A percentile compares a stretch with the other conserved stretches of the same genome.
Evolutionary conservation across 73 alveolate genomes (phyloP).

Genomic region (Uronychia setigera): DNA sequence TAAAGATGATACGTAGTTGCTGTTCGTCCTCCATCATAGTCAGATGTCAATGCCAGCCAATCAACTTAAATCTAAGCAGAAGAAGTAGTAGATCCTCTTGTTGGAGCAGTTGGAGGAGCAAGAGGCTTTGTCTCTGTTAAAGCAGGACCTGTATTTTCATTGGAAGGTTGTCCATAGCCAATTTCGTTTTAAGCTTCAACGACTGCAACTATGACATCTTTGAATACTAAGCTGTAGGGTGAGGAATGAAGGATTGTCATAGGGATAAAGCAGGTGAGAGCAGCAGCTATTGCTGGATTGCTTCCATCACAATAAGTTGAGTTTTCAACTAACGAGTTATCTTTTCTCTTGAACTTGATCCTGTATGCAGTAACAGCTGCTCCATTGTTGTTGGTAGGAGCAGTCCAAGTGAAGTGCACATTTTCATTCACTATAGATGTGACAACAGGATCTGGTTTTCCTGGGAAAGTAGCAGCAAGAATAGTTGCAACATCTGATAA

Average conservation of each 20-base stretch:
- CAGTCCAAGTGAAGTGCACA: conserved; percentile 17
- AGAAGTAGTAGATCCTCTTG: conserved; percentile 19
- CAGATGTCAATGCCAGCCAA: conserved; percentile 40
- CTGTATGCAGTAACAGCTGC: conserved; percentile 12
- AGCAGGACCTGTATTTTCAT: conserved; percentile 19
- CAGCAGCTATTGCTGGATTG: neutral
- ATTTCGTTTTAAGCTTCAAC: conserved; percentile 16
- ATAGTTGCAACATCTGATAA: conserved; percentile 22
- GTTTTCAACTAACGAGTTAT: conserved; percentile 8
- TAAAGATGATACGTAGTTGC: conserved; percentile 32
- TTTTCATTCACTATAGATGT: neutral
- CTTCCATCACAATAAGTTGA: conserved; percentile 27
- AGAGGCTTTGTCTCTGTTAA: conserved; percentile 34
- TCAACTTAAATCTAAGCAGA: conserved; percentile 14
- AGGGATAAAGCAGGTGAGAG: conserved; percentile 25
- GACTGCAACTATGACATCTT: conserved; percentile 25
- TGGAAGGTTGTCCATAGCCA: conserved; percentile 47
- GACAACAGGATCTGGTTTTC: neutral
- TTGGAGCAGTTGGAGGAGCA: conserved; percentile 31
- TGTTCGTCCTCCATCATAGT: conserved; percentile 30
- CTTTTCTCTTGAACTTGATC: neutral
- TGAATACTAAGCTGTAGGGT: conserved; percentile 21
- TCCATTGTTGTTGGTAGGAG: conserved; percentile 19
- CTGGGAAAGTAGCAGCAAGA: conserved; percentile 26
- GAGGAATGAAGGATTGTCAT: conserved; percentile 25